A percentile compares a stretch with the other conserved stretches of the same genome.
phyloP scores from a whole-genome alignment of 805 yeast genomes.

The Ogataea siamensis region DNA sequence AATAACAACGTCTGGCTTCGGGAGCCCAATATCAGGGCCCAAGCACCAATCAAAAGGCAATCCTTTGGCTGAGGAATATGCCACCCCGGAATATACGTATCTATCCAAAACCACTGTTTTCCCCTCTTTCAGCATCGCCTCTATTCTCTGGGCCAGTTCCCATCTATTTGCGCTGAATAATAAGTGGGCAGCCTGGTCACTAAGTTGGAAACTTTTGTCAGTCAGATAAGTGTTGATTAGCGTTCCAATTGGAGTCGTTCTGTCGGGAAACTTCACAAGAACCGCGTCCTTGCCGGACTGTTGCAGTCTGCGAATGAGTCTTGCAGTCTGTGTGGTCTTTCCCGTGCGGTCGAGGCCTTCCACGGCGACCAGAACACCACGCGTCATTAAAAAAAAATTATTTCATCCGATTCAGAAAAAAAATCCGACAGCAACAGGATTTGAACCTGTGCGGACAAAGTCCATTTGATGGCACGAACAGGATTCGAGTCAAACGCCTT shows the following conservation, averaged over 20 bases:
- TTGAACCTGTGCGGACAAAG: constrained; percentile 67
- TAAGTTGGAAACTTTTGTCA: constrained; percentile 45
- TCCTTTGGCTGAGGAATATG: constrained; percentile 86
- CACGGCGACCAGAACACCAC: constrained; percentile 77
- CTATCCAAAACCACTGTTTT: constrained; percentile 71
- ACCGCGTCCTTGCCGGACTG: constrained; percentile 37
- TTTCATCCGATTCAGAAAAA: constrained; percentile 24
- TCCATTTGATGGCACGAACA: constrained; percentile 40
- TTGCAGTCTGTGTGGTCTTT: constrained; percentile 75
- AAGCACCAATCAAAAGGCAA: constrained; percentile 74
- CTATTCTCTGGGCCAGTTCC: constrained; percentile 64
- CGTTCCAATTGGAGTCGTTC: constrained; percentile 78
- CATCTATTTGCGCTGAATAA: constrained; percentile 92
- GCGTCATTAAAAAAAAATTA: constrained; percentile 13
- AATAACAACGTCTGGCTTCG: constrained; percentile 79
- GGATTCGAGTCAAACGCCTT: constrained; percentile 39
- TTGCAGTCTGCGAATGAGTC: constrained; percentile 33
- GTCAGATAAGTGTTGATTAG: constrained; percentile 73
- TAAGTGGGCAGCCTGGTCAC: constrained; percentile 82
- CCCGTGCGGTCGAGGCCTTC: constrained; percentile 98
- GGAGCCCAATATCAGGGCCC: constrained; percentile 78
- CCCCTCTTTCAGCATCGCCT: constrained; percentile 48
- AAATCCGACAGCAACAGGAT: constrained; percentile 57
- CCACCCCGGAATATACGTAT: constrained; percentile 89
- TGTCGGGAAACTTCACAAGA: constrained; percentile 80